These are phyloP conservation scores for Ziziphus jujuba DNA, from an alignment of 306 rosid species.

Conservation along the genomic window DNA sequence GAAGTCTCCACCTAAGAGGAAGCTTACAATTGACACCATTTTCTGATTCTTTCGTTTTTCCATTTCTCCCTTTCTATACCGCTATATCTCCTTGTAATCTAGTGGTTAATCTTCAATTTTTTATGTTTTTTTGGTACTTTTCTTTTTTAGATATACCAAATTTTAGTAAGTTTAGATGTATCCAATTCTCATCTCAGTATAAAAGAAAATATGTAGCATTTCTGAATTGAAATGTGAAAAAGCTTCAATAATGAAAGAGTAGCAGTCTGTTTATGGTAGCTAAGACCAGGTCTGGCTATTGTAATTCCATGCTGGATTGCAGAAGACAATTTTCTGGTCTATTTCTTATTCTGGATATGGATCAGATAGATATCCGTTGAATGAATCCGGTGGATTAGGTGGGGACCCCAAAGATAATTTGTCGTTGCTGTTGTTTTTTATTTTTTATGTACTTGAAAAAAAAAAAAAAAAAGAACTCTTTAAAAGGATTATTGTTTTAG, in stretches of 20 bases:
- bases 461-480: no score
- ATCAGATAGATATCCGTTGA: no score
- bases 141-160: not conserved
- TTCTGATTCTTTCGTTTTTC: slow-evolving; percentile 41
- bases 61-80: not conserved
- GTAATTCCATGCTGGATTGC: not conserved
- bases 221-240: no score
- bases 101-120: slow-evolving; percentile 21
- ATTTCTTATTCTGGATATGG: not conserved
- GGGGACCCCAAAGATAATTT: no score
- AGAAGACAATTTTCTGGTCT: not conserved
- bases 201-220: not conserved
- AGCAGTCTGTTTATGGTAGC: no score
- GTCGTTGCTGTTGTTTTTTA: no score
- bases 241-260: not conserved
- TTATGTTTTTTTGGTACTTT: not conserved
- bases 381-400: no score
- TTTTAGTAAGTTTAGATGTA: not conserved
- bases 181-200: not conserved
- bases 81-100: slow-evolving; percentile 41
- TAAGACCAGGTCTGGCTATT: not conserved
- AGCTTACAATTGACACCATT: slow-evolving; percentile 79
- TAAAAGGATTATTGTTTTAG: no score
- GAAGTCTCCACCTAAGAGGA: slow-evolving; percentile 78
- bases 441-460: no score